Base-by-base conservation (phyloP, 306 rosid species). In the barrel medic (Medicago truncatula) region DNA sequence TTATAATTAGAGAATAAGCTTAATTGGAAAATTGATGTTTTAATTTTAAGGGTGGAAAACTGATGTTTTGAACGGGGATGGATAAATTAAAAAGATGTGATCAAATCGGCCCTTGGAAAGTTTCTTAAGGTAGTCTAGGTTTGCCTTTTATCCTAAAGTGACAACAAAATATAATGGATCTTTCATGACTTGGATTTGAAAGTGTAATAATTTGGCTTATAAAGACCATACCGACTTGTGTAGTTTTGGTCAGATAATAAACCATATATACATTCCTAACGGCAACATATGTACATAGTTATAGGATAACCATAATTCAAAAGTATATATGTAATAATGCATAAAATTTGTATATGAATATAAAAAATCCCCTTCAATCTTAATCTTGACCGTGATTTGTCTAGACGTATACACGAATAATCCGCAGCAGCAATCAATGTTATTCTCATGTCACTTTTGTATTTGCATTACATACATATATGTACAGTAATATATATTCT, bases 121-220 rank as follows among this genome's bases (percentile, higher is more conserved):
- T 40, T 78, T 81, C 41, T 67, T 43, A 53, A 76, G 86, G 71
- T 80, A 82, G 53, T 34, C 25, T 85, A 82, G 84, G 77, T 15
- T 20, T 6, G 39, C 20, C 86, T 82, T 85, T 80, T 81, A 14
- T 85, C 82, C 80, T 78, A 75, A 75, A 85, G 82, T 75, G 77
- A 85, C 74, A 78, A 75, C 84, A 85, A 82, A 75, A 85, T 78
- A 81, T 82, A 71, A 75, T 82, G 77, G 70, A 85, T 78, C 75
- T 71, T 85, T 67, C 84, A 53, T 75, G 81, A 71, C 54, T 71
- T 78, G 77, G 80, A 82, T 82, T 61, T 41, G 85, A 81, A 85
- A 50, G 81, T 56, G 69, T 23, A 23, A 11, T 78, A 49, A 73
- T 77, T 84, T 81, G 59, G 64, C 81, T 44, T 44, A 41, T 39